phyloP scores from a whole-genome alignment of 2,329 filamentous ascomycete genomes.

The Diaporthe aspalathi region DNA sequence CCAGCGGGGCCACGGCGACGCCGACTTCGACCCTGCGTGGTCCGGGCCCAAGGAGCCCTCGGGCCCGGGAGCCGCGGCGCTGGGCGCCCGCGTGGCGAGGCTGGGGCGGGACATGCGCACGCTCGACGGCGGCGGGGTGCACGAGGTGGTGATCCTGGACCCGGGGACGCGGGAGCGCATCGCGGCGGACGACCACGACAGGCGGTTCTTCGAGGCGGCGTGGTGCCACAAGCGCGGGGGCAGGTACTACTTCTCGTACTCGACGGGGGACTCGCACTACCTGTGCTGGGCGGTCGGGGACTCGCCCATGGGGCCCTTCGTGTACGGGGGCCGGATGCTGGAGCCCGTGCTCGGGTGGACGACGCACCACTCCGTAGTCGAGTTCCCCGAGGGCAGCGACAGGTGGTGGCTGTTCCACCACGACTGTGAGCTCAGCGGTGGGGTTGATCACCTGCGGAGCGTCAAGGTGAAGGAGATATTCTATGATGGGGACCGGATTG shows the following conservation, averaged over 20 bases:
- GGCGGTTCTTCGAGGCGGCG: slow-evolving; percentile 83
- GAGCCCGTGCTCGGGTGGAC: slow-evolving; percentile 86
- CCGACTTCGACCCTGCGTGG: slow-evolving; percentile 64
- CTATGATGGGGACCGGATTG: slow-evolving; percentile 73
- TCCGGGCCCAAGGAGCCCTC: slow-evolving; percentile 69
- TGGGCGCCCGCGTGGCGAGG: slow-evolving; percentile 74
- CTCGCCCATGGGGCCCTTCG: slow-evolving; percentile 77
- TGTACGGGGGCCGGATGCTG: slow-evolving; percentile 76
- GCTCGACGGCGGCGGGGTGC: slow-evolving; percentile 65
- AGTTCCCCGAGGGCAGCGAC: slow-evolving; percentile 66
- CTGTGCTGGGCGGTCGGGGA: slow-evolving; percentile 75
- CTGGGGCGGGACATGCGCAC: slow-evolving; percentile 74
- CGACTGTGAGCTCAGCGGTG: slow-evolving; percentile 75
- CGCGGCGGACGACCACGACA: slow-evolving; percentile 74
- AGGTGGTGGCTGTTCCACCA: slow-evolving; percentile 83
- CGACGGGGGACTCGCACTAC: slow-evolving; percentile 81
- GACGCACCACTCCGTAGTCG: slow-evolving; percentile 82
- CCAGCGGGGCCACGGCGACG: slow-evolving; percentile 59
- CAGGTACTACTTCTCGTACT: slow-evolving; percentile 81
- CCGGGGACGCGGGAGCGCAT: slow-evolving; percentile 70
- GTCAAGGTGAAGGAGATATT: slow-evolving; percentile 82
- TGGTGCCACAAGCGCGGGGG: slow-evolving; percentile 81
- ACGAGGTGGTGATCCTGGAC: slow-evolving; percentile 73
- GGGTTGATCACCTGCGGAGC: slow-evolving; percentile 76
- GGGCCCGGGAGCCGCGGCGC: slow-evolving; percentile 65